Base-by-base conservation (phyloP, 495 filamentous ascomycete species). In the Neurospora sp. region DNA sequence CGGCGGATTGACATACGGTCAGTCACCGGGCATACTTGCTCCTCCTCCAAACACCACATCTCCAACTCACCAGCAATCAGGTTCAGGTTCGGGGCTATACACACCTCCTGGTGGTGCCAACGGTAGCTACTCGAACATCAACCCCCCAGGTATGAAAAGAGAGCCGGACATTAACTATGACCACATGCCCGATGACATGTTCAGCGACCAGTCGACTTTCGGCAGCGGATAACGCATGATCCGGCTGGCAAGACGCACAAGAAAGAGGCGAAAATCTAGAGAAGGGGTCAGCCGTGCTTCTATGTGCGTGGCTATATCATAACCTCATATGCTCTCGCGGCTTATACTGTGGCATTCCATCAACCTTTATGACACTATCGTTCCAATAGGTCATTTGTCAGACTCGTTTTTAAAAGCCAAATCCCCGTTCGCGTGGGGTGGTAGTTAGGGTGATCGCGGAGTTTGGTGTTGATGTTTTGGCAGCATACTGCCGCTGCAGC, bases 121-220 rank as follows among this genome's bases (percentile, higher is more conserved):
- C 16, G 41, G 59, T 7, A 42, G 48, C 4, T 80, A 78, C 38
- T 59, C 74, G 7, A 38, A 23, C 48, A 41, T 74, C 46, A 66
- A 39, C n/a, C 75, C 77, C 14, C 76, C 75, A 9, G 37, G 12
- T 16, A 14, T 77, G 20, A 82, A 79, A 72, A 48, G 70, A 12
- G 77, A 78, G 44, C 72, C 79, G 12, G 74, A 70, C 11, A 75
- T 78, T 42, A 80, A 78, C 72, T 79, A 78, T 44, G 76, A 81
- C 71, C 75, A 78, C 42, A 78, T 81, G 78, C 75, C 80, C 18
- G 79, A 82, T 66, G 71, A 69, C 31, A 74, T 82, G 76, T 78
- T 80, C 72, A 76, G 69, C 75, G 1, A 71, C 18, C 71, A 74
- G 66, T 70, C 75, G 44, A 39, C 40, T 9, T 78, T 80, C 39